phyloP scores from a whole-genome alignment of 495 filamentous ascomycete species.

The Wilcoxina mikolae region DNA sequence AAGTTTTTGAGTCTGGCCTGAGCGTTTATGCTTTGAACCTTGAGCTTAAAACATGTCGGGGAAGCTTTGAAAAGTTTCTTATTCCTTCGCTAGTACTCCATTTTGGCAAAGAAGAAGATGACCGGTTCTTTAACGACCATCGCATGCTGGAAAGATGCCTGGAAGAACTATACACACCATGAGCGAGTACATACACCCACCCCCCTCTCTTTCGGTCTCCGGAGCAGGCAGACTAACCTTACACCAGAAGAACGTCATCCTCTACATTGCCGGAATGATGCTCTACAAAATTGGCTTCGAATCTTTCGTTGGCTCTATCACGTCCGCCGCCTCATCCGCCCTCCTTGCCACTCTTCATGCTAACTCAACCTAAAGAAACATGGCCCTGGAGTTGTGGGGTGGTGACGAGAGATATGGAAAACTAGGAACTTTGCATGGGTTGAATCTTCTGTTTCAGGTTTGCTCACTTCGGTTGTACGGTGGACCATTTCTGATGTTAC shows the following conservation, averaged over 20 bases:
- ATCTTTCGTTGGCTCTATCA: conserved; percentile 35
- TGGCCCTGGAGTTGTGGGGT: conserved; percentile 30
- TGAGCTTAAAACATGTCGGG: no score
- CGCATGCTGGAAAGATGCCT: background rate
- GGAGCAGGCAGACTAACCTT: background rate
- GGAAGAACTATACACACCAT: background rate
- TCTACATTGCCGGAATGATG: conserved; percentile 35
- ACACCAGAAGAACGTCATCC: background rate
- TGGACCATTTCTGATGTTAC: background rate
- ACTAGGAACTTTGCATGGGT: conserved; percentile 32
- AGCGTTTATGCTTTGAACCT: no score
- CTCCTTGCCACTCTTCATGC: background rate
- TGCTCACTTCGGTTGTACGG: background rate
- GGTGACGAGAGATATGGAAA: conserved; percentile 31
- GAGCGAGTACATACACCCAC: background rate
- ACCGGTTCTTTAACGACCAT: background rate
- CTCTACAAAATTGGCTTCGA: conserved; percentile 36
- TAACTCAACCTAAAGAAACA: conserved; percentile 11
- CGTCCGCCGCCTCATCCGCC: conserved; percentile 10
- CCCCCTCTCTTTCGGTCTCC: background rate
- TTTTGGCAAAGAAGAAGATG: no score
- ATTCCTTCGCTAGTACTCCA: no score
- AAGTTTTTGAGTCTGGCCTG: no score
- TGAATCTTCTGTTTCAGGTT: conserved; percentile 35
- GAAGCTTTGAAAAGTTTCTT: no score